Percentiles rank a stretch among this genome's conserved stretches.
These are phyloP conservation scores for Umbelopsis sp. DNA, from an alignment of 371 early-diverging fungal species.

Conservation along the genomic window DNA sequence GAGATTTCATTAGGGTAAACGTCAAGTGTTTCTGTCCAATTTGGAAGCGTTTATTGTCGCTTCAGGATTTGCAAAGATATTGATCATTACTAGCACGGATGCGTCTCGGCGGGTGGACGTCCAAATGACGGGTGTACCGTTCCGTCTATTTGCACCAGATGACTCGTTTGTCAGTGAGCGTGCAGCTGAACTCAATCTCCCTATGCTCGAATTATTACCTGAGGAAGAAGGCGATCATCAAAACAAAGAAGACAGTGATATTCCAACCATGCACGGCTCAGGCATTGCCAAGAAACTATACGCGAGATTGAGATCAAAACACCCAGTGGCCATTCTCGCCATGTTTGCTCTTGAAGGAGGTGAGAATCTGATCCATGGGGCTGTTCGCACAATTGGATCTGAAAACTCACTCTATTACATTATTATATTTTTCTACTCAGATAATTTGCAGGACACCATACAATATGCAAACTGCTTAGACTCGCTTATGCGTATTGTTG, in stretches of 20 bases:
- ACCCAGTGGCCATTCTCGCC: constrained; percentile 50
- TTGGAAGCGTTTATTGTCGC: constrained; percentile 56
- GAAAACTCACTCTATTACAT: neutral
- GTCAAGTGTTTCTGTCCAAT: constrained; percentile 40
- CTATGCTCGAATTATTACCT: constrained; percentile 41
- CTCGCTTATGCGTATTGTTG: constrained; percentile 33
- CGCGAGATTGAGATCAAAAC: constrained; percentile 34
- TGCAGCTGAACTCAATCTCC: constrained; percentile 29
- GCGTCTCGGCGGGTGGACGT: constrained; percentile 67
- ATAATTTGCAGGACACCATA: constrained; percentile 74
- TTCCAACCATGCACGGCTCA: constrained; percentile 55
- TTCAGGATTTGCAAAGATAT: constrained; percentile 54
- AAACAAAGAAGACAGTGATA: constrained; percentile 12
- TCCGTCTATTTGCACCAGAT: constrained; percentile 29
- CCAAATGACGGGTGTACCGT: constrained; percentile 53
- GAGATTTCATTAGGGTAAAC: constrained; percentile 23
- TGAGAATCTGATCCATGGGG: constrained; percentile 21
- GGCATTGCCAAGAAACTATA: constrained; percentile 57
- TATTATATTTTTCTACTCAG: no score
- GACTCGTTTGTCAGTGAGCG: constrained; percentile 19
- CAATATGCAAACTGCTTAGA: constrained; percentile 62
- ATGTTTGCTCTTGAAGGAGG: constrained; percentile 78
- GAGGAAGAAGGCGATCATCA: neutral
- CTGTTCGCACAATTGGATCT: neutral
- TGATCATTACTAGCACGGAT: constrained; percentile 73